phyloP scores from a whole-genome alignment of 2,329 filamentous ascomycete species.

The Aspergillus sp. region DNA sequence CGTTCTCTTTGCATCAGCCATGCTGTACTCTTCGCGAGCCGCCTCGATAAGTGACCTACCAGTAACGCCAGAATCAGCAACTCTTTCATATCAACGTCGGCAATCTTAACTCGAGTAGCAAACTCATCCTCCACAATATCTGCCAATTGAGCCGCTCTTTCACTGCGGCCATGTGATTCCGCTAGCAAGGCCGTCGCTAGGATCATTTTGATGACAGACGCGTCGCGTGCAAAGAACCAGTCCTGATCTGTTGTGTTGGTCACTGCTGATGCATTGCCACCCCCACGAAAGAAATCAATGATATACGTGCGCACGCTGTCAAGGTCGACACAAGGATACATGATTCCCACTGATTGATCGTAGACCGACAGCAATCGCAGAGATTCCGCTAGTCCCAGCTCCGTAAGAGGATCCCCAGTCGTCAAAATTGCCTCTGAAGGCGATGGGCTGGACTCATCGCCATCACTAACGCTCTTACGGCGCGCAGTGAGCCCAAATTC shows the following conservation, averaged over 20 bases:
- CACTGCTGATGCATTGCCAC: neutral
- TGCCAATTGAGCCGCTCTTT: constrained; percentile 36
- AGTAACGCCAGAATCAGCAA: constrained; percentile 26
- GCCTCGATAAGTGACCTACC: constrained; percentile 11
- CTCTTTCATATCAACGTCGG: constrained; percentile 35
- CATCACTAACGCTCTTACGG: constrained; percentile 13
- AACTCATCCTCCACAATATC: constrained; percentile 32
- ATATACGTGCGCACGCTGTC: constrained; percentile 54
- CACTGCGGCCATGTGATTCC: constrained; percentile 70
- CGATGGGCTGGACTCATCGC: constrained; percentile 14
- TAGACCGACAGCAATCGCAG: constrained; percentile 68
- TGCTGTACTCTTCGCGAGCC: too few species aligned
- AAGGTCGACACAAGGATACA: constrained; percentile 79
- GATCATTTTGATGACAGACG: constrained; percentile 70
- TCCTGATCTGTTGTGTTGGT: constrained; percentile 18
- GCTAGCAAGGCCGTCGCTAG: constrained; percentile 68
- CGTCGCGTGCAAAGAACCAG: constrained; percentile 41
- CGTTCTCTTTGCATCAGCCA: neutral
- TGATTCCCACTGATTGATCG: constrained; percentile 79
- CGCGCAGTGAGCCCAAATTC: constrained; percentile 26
- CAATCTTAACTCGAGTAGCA: constrained; percentile 25
- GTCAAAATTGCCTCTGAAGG: constrained; percentile 24
- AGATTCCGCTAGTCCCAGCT: constrained; percentile 67
- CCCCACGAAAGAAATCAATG: constrained; percentile 17
- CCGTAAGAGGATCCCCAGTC: constrained; percentile 64